These are phyloP conservation scores for Botrytis byssoidea DNA, from an alignment of 2,329 filamentous ascomycete species.

Conservation along the genomic window DNA sequence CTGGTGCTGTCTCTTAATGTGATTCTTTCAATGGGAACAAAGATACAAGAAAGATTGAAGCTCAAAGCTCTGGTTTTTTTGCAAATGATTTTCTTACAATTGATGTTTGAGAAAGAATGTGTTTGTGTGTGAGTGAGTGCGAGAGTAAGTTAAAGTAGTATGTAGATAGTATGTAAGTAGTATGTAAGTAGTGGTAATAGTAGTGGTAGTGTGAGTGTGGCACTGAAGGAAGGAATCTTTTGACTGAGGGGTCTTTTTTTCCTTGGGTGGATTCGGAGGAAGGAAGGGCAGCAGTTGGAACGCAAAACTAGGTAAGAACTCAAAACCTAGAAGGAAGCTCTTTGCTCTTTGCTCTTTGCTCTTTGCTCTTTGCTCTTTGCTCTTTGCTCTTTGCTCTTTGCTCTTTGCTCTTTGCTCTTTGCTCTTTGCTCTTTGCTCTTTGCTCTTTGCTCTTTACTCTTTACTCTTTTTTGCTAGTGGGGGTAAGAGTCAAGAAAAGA, in stretches of 20 bases:
- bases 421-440: background rate
- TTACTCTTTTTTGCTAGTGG: background rate
- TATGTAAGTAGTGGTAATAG: background rate
- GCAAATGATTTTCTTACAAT: conserved; percentile 18
- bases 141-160: background rate
- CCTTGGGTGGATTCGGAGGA: background rate
- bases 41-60: background rate
- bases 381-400: background rate
- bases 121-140: background rate
- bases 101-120: conserved; percentile 19
- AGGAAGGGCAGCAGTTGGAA: background rate
- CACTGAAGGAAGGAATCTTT: background rate
- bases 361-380: background rate
- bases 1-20: background rate
- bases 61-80: conserved; percentile 9
- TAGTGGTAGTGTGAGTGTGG: background rate
- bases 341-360: background rate
- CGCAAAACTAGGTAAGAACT: background rate
- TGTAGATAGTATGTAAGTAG: background rate
- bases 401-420: background rate
- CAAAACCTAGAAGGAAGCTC: background rate
- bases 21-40: conserved; percentile 13
- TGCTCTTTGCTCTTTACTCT: background rate
- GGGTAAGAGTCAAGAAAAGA: conserved; percentile 9
- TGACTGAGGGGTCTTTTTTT: conserved; percentile 12